phyloP scores from a whole-genome alignment of 2,329 filamentous ascomycete genomes.

The Phaeosphaeriaceae sp. region DNA sequence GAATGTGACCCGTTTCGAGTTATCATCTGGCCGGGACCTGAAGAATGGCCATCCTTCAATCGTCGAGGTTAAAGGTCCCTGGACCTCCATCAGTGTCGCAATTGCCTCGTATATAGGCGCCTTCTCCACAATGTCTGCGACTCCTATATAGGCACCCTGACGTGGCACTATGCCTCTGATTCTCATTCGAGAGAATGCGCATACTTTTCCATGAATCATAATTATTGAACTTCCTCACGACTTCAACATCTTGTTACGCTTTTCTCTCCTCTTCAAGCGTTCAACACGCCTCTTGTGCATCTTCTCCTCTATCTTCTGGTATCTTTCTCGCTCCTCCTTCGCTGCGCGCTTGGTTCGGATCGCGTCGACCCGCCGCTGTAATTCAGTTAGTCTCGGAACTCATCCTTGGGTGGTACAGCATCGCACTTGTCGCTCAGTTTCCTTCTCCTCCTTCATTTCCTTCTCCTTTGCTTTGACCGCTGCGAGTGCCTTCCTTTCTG shows the following conservation, averaged over 20 bases:
- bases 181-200: too few species aligned
- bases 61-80: too few species aligned
- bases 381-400: conserved; percentile 10
- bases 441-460: conserved; percentile 93
- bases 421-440: conserved; percentile 80
- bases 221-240: conserved; percentile 43
- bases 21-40: too few species aligned
- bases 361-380: conserved; percentile 73
- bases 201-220: background rate
- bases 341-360: conserved; percentile 85
- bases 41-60: too few species aligned
- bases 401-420: background rate
- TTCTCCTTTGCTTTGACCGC: conserved; percentile 92
- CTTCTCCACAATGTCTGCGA: too few species aligned
- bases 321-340: conserved; percentile 92
- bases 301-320: conserved; percentile 92
- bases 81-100: too few species aligned
- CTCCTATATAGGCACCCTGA: too few species aligned
- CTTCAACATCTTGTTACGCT: conserved; percentile 82
- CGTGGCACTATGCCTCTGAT: too few species aligned
- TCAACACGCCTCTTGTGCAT: conserved; percentile 98
- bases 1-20: too few species aligned
- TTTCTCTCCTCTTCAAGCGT: conserved; percentile 91
- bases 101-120: too few species aligned
- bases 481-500: conserved; percentile 70